A percentile compares a stretch with the other conserved stretches of the same genome.
These are phyloP conservation scores for Saccharomyces hybrid DNA, from an alignment of 1,139 yeast species.

Conservation along the genomic window DNA sequence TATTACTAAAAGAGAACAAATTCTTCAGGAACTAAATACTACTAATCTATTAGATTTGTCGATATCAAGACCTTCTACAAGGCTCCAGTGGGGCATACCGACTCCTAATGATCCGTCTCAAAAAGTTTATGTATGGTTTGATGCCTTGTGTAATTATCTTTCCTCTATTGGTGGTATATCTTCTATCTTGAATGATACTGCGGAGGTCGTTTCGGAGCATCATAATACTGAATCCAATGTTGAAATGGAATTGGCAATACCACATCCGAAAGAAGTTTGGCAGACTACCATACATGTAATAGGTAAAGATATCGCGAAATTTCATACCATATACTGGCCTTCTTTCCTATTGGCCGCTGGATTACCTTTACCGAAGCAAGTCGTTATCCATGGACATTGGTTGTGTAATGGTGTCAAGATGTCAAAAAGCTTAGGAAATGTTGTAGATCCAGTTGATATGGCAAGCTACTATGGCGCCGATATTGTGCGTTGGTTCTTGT, in stretches of 20 bases:
- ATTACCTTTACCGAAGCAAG: conserved; percentile 58
- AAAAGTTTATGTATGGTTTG: conserved; percentile 93
- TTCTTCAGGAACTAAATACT: conserved; percentile 52
- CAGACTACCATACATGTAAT: conserved; percentile 59
- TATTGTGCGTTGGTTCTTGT: conserved; percentile 64
- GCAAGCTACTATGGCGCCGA: conserved; percentile 62
- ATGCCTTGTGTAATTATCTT: conserved; percentile 80
- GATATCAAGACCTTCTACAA: conserved; percentile 69
- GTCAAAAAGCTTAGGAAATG: conserved; percentile 92
- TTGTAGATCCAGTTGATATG: conserved; percentile 76
- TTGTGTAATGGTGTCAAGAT: conserved; percentile 80
- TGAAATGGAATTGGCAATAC: conserved; percentile 19
- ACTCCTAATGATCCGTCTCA: conserved; percentile 80
- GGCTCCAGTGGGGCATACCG: conserved; percentile 84
- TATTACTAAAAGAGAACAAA: conserved; percentile 43
- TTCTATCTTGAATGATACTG: conserved; percentile 18
- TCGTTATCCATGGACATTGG: conserved; percentile 95
- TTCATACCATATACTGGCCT: conserved; percentile 95
- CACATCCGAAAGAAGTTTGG: conserved; percentile 18
- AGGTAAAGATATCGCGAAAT: conserved; percentile 85
- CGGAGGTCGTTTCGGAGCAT: conserved; percentile 6
- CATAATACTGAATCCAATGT: conserved; percentile 40
- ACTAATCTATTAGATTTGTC: conserved; percentile 53
- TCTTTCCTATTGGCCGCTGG: conserved; percentile 81
- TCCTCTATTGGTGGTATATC: conserved; percentile 65